Percentiles rank a stretch among this genome's conserved stretches.
Evolutionary conservation across 2,329 filamentous ascomycete genomes (phyloP).

Genomic region (Cladosporium sp.): DNA sequence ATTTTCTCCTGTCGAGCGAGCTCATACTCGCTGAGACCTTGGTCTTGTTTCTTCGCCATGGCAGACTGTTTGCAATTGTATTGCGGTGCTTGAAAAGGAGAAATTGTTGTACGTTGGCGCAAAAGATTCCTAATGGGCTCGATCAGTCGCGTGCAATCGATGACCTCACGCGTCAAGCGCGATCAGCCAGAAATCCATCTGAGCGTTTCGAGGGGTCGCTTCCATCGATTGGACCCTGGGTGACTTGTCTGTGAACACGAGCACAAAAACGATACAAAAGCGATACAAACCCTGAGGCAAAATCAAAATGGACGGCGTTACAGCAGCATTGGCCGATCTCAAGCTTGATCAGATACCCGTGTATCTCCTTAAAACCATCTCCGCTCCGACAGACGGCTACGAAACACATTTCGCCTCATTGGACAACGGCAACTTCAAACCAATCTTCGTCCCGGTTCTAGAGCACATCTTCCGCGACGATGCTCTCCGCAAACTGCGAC

Average conservation of each 20-base stretch:
- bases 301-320: conserved; percentile 23
- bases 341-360: conserved; percentile 47
- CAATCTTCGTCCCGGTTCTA: conserved; percentile 71
- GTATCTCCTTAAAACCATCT: conserved; percentile 74
- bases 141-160: neutral
- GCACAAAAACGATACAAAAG: too few relatives aligned
- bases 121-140: neutral
- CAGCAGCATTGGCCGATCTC: conserved; percentile 21
- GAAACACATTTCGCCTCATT: conserved; percentile 59
- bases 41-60: conserved; percentile 11
- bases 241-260: neutral
- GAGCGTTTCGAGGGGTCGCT: neutral
- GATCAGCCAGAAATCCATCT: neutral
- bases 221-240: neutral
- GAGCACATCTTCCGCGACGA: conserved; percentile 64
- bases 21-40: conserved; percentile 77
- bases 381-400: conserved; percentile 67
- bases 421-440: conserved; percentile 50
- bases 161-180: conserved; percentile 6
- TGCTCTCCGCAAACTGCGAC: conserved; percentile 52
- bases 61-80: too few relatives aligned
- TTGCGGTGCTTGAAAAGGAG: neutral
- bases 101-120: neutral
- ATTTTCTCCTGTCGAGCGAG: conserved; percentile 81
- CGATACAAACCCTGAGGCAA: neutral